A percentile compares a stretch with the other conserved stretches of the same genome.
These are phyloP conservation scores for Neurospora africana DNA, from an alignment of 495 filamentous ascomycete species.

Conservation along the genomic window DNA sequence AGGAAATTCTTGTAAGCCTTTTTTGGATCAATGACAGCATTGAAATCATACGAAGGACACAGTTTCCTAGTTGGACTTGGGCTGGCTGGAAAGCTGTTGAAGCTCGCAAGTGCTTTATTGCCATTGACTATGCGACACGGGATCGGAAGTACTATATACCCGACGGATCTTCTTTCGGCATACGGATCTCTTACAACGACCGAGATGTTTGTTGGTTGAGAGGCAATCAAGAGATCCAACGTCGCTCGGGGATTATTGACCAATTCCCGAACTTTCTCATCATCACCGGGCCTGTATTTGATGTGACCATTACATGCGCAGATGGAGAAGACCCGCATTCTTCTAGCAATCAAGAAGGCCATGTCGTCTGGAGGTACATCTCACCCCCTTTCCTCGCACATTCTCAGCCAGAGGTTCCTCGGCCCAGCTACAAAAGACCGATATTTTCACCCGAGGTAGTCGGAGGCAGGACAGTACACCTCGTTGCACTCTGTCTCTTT, in stretches of 20 bases:
- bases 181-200: neutral
- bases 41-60: neutral
- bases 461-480: neutral
- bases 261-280: neutral
- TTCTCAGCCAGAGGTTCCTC: accelerated
- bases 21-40: no score
- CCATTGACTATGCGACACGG: no score
- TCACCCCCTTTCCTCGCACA: neutral
- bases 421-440: neutral
- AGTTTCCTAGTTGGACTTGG: slow-evolving; percentile 3
- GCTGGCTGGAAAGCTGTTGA: neutral
- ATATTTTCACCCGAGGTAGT: neutral
- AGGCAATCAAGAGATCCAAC: accelerated
- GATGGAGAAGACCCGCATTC: neutral
- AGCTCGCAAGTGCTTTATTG: no score
- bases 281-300: neutral
- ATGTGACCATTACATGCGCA: neutral
- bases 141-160: no score
- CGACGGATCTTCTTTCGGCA: accelerated
- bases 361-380: neutral
- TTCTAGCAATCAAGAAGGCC: neutral
- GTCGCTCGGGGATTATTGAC: accelerated
- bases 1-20: neutral
- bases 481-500: neutral
- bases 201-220: accelerated